Evolutionary conservation across 2,329 filamentous ascomycete species (phyloP).

Genomic region (Pseudogymnoascus sp.): DNA sequence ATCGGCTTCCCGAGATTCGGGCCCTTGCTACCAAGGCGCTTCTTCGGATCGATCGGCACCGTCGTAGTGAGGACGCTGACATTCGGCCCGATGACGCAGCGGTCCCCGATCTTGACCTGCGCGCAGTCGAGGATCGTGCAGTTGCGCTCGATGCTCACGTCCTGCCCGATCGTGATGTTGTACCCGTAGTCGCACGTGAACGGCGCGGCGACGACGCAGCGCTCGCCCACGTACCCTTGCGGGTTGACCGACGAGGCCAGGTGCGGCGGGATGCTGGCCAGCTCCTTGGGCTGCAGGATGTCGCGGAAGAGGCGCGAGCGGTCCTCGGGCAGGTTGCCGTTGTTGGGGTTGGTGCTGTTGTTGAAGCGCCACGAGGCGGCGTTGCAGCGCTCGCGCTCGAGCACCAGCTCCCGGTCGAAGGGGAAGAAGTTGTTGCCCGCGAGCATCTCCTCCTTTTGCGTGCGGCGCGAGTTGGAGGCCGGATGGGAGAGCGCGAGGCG

Average conservation of each 20-base stretch:
- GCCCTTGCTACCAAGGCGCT: constrained; percentile 64
- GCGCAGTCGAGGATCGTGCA: constrained; percentile 85
- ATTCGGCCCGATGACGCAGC: constrained; percentile 69
- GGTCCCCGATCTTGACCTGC: constrained; percentile 70
- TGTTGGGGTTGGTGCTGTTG: constrained; percentile 70
- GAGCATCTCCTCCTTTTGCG: constrained; percentile 88
- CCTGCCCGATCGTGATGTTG: constrained; percentile 80
- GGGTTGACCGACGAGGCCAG: constrained; percentile 44
- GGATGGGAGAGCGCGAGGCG: constrained; percentile 27
- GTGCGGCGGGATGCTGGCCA: constrained; percentile 47
- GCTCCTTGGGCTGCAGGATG: constrained; percentile 57
- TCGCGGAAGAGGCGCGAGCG: constrained; percentile 61
- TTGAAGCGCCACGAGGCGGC: constrained; percentile 80
- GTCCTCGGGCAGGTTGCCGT: constrained; percentile 61
- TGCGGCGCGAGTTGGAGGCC: constrained; percentile 29
- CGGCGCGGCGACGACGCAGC: constrained; percentile 73
- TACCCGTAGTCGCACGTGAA: constrained; percentile 95
- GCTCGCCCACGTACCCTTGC: constrained; percentile 59
- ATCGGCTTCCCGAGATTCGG: constrained; percentile 63
- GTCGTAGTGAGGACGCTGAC: constrained; percentile 78
- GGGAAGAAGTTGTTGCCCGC: constrained; percentile 70
- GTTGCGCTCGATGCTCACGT: constrained; percentile 73
- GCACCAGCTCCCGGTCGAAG: constrained; percentile 66
- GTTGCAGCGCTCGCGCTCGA: constrained; percentile 79
- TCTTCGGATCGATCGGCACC: constrained; percentile 62